Evolutionary conservation across 1,139 yeast species (phyloP), one percentile per base, ranked within the genome.

Genomic region (Ashbya aceris): DNA sequence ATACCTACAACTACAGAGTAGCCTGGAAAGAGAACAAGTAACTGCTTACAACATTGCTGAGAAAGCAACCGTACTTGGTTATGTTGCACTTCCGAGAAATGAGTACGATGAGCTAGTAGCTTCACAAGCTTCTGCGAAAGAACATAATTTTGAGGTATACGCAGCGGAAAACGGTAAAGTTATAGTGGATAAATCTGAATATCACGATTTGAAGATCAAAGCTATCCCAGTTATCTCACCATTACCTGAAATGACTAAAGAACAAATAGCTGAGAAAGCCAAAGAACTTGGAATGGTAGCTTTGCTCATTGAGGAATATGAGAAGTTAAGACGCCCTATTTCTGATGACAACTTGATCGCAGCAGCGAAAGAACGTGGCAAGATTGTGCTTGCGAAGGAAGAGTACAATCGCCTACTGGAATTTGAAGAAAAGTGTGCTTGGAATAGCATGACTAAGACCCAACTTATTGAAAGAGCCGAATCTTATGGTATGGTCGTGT

Each of bases 401-500:
- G 40, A 40, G 30, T 42, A 42, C 26, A 40, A 33, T 11, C 43
- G 33, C 29, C 30, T 42, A 14, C 17, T 39, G 8, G 31, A 30
- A 37, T 27, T 7, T 1, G 17, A 23, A 9, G 35, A 37, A 29
- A 36, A 27, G 32, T 32, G 14, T 26, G 29, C 27, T 27, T 17
- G 23, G 3, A 27, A 40, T 14, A 7, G 39, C 10, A 14, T 40
- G 35, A 43, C 38, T 4, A 45, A 43, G 32, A 48, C 45, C 13
- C 53, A 58, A 4, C 54, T 61, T n/a, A 50, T 46, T 33, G 46
- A 47, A 38, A 43, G 41, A 40, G 48, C 75, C 10, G 49, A 47
- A 7, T 48, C 43, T 20, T 54, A 57, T 36, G 70, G 68, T 1
- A 49, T 58, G 33, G 58, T 57, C 12, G 56, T 61, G 1, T 37